These are phyloP conservation scores for Clarireedia sp. DNA, from an alignment of 2,329 filamentous ascomycete species.

Conservation along the genomic window DNA sequence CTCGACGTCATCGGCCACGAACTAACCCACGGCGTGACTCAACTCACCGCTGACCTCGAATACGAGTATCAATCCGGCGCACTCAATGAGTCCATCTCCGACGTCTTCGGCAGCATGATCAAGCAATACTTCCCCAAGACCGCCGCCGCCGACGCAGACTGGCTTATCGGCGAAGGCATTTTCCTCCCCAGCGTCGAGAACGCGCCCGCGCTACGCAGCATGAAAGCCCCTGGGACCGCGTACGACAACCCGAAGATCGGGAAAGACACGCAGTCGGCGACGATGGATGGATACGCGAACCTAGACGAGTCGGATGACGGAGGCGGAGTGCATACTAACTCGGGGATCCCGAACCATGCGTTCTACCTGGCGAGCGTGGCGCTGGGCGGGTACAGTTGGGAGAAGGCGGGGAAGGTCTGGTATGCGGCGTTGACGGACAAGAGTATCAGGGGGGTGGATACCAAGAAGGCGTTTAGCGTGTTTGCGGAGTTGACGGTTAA, in stretches of 20 bases:
- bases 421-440: conserved; percentile 14
- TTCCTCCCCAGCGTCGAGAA: conserved; percentile 21
- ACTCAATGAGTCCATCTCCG: conserved; percentile 49
- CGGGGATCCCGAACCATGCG: conserved; percentile 50
- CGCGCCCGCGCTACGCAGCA: conserved; percentile 43
- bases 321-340: conserved; percentile 48
- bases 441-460: neutral
- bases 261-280: conserved; percentile 44
- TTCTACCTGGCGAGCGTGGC: conserved; percentile 42
- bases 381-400: conserved; percentile 44
- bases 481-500: conserved; percentile 4
- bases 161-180: conserved; percentile 47
- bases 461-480: neutral
- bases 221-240: conserved; percentile 46
- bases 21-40: conserved; percentile 47
- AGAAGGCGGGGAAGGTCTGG: conserved; percentile 25
- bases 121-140: conserved; percentile 41
- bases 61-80: conserved; percentile 46
- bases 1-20: conserved; percentile 52
- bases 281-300: conserved; percentile 37
- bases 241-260: conserved; percentile 46
- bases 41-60: conserved; percentile 41
- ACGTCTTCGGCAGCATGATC: conserved; percentile 50
- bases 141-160: conserved; percentile 38
- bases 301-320: conserved; percentile 33